phyloP scores from a whole-genome alignment of 139 green algal genomes.

The Coelastrella sp. region DNA sequence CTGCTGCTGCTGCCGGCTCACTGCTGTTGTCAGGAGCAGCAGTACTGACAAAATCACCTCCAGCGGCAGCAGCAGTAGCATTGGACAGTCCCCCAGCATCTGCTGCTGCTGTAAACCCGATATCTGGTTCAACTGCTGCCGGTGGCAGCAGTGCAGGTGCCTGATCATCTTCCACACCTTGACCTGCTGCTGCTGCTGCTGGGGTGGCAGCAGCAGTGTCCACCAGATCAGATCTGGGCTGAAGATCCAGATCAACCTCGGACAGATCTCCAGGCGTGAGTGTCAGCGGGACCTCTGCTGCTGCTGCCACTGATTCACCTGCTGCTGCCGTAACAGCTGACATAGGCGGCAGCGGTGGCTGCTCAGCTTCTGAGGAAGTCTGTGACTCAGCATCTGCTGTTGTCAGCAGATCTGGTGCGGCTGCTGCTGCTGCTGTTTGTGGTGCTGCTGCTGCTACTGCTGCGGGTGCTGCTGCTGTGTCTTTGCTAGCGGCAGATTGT shows the following conservation, averaged over 20 bases:
- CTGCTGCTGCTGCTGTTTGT: neutral
- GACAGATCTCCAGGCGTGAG: neutral
- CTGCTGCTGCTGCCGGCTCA: neutral
- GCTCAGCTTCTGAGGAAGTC: neutral
- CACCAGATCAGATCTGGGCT: neutral
- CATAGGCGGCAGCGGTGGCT: neutral
- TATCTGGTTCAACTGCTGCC: neutral
- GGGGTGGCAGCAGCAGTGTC: neutral
- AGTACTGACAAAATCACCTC: neutral
- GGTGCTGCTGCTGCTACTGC: neutral
- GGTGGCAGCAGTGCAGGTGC: neutral
- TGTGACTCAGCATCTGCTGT: neutral
- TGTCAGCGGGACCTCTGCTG: neutral
- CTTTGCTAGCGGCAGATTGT: neutral
- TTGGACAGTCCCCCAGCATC: neutral
- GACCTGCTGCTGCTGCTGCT: neutral
- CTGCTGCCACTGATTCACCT: neutral
- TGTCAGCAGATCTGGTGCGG: neutral
- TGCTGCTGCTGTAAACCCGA: neutral
- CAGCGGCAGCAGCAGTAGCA: neutral
- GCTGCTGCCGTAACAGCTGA: slow-evolving; percentile 4
- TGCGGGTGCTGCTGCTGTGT: neutral
- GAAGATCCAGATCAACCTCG: too few relatives aligned
- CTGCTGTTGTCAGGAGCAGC: neutral
- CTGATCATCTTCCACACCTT: neutral